Evolutionary conservation across 2,329 filamentous ascomycete genomes (phyloP).

Genomic region (Nemania serpens): DNA sequence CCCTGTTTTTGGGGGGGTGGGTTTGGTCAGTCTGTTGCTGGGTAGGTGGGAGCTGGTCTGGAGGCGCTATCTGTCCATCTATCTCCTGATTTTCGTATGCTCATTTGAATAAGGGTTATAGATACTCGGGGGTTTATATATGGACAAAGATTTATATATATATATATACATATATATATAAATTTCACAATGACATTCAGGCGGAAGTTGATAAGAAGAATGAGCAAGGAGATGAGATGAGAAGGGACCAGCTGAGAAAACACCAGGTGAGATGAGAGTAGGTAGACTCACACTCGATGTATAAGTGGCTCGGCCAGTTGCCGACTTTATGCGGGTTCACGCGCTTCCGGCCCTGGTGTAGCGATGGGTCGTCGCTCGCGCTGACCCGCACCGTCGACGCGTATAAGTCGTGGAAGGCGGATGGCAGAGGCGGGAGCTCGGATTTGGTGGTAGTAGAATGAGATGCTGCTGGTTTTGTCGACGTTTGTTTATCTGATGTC

Average conservation of each 20-base stretch:
- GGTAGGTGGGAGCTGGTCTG: too few relatives aligned
- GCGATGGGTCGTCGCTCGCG: constrained; percentile 76
- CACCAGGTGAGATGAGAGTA: background rate
- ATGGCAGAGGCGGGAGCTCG: constrained; percentile 69
- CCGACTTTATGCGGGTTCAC: constrained; percentile 83
- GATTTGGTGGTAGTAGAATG: background rate
- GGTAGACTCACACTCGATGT: constrained; percentile 79
- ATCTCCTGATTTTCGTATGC: too few relatives aligned
- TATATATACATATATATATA: background rate
- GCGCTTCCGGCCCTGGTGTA: constrained; percentile 85
- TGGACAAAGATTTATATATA: background rate
- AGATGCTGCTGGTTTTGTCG: background rate
- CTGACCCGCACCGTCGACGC: constrained; percentile 78
- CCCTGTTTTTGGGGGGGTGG: constrained; percentile 32
- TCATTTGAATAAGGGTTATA: too few relatives aligned
- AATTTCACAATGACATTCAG: too few relatives aligned
- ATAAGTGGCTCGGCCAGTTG: constrained; percentile 92
- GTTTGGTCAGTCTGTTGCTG: background rate
- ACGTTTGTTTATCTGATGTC: constrained; percentile 23
- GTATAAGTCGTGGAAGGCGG: constrained; percentile 87
- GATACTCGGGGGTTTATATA: too few relatives aligned
- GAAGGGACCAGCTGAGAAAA: background rate
- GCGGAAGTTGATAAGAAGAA: too few relatives aligned
- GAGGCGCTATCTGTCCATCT: too few relatives aligned
- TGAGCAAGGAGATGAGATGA: too few relatives aligned